These are phyloP conservation scores for Cyanidium caldarium DNA, from an alignment of 23 red algal genomes.

Conservation along the genomic window DNA sequence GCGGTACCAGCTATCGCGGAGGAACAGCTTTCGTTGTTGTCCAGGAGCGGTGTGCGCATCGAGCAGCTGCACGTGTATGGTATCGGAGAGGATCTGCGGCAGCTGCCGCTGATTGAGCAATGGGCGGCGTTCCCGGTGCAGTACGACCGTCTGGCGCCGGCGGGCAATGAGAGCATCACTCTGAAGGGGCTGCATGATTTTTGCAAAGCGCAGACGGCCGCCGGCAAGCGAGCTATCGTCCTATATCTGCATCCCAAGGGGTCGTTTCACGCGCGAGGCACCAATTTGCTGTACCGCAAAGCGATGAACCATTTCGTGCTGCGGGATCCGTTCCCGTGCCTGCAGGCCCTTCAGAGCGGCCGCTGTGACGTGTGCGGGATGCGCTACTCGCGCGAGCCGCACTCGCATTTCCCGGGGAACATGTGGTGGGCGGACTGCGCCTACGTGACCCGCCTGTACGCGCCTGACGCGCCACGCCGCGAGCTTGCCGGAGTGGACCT, in stretches of 20 bases:
- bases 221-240: not conserved
- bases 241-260: not conserved
- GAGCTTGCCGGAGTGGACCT: not conserved
- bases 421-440: constrained; percentile 6
- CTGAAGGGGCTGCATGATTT: not conserved
- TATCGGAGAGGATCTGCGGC: not conserved
- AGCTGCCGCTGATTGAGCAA: not conserved
- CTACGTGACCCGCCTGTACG: not conserved
- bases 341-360: not conserved
- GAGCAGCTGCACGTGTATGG: not conserved
- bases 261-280: not conserved
- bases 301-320: not conserved
- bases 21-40: not conserved
- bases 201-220: not conserved
- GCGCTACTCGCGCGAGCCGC: not conserved
- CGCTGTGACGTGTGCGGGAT: not conserved
- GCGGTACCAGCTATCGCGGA: not conserved
- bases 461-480: not conserved
- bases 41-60: not conserved
- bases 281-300: not conserved
- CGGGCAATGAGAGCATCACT: not conserved
- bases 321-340: not conserved
- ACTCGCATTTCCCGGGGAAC: not conserved
- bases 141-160: not conserved
- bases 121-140: not conserved